phyloP scores from a whole-genome alignment of 345 rosid species.

The Combretum micranthum region DNA sequence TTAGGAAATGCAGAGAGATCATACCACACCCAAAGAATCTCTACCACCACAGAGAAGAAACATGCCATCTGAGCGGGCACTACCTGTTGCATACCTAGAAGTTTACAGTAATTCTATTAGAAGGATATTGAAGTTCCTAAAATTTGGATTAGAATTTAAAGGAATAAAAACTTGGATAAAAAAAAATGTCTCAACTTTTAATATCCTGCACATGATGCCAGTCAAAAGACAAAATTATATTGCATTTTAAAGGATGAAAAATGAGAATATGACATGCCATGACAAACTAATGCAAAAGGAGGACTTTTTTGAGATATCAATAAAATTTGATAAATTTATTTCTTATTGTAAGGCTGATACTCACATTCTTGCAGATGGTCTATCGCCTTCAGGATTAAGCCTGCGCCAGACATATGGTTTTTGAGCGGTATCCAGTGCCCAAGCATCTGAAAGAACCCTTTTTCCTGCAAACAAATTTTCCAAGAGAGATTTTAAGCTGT shows the following conservation, averaged over 20 bases:
- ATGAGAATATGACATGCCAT: too few species aligned
- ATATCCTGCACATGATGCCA: too few species aligned
- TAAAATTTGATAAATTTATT: neutral
- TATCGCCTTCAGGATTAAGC: constrained; percentile 87
- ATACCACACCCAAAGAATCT: constrained; percentile 81
- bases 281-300: too few species aligned
- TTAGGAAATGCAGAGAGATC: constrained; percentile 2
- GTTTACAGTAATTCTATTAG: constrained; percentile 7
- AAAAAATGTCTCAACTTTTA: too few species aligned
- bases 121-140: neutral
- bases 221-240: neutral
- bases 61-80: constrained; percentile 99
- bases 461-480: constrained; percentile 44
- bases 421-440: constrained; percentile 97
- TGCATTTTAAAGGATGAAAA: neutral
- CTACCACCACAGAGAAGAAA: constrained; percentile 98
- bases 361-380: constrained; percentile 94
- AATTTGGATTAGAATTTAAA: neutral
- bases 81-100: constrained; percentile 88
- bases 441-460: constrained; percentile 88
- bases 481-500: neutral
- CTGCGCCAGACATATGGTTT: constrained; percentile 94
- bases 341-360: constrained; percentile 13
- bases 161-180: neutral
- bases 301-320: too few species aligned